phyloP scores from a whole-genome alignment of 2,329 filamentous ascomycete species.

The Colletotrichum theobromicola region DNA sequence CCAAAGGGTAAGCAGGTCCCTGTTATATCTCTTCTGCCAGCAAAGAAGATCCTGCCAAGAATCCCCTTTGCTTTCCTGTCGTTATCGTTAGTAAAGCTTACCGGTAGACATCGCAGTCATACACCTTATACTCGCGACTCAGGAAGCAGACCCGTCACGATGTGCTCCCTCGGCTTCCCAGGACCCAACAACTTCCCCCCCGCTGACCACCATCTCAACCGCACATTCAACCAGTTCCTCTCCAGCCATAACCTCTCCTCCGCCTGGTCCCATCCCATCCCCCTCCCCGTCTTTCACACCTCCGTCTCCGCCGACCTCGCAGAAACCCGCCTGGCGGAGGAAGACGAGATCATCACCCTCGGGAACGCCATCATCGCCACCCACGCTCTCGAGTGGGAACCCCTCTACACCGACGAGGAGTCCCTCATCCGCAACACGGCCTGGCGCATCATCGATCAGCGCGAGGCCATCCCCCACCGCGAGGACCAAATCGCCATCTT shows the following conservation, averaged over 20 bases:
- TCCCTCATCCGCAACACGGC: background rate
- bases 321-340: background rate
- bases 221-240: background rate
- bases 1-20: fast-evolving
- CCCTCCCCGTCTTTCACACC: background rate
- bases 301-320: background rate
- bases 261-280: background rate
- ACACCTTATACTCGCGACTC: background rate
- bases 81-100: background rate
- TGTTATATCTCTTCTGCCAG: background rate
- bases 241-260: background rate
- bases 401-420: background rate
- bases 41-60: fast-evolving
- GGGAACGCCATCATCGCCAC: background rate
- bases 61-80: background rate
- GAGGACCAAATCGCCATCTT: background rate
- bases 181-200: background rate
- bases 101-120: background rate
- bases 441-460: background rate
- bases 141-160: background rate
- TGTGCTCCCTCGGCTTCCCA: background rate
- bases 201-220: background rate
- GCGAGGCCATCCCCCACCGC: background rate
- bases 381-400: background rate
- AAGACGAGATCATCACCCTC: background rate